Evolutionary conservation across 768 basidiomycete species (phyloP), one percentile per base, ranked within the genome.

Genomic region (Serendipita indica): DNA sequence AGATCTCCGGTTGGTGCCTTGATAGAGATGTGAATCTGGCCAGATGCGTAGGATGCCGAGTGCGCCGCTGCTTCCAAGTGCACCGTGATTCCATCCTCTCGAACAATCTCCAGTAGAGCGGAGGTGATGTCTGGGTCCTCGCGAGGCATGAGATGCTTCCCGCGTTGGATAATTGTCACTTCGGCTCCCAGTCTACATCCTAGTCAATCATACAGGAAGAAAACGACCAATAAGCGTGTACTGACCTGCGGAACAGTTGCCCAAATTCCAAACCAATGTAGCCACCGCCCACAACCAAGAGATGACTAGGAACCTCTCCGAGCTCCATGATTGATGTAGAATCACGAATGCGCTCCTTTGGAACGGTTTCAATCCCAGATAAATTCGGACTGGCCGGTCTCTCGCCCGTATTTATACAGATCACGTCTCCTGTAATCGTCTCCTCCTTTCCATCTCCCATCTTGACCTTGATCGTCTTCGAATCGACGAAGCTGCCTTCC

Each of bases 181-280:
- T 34, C 20, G n/a, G 62, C 34, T 3, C 62, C 62, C 3, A 63
- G 60, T 12, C 62, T 58, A 27, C 25, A 45, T 20, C 56, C 37
- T 14, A 61, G 60, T 32, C 61, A 52, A 3, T 20, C 61, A 33
- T 62, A 61, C 32, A 16, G 54, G 39, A 30, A 63, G 27, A 22
- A 60, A 41, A 12, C 61, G 54, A 13, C 39, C 61, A 20, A 33
- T 60, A 18, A 62, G n/a, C 10, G 10, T 10, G 35, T n/a, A 10
- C 35, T 37, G 35, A 54, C 20, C 62, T 39, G 30, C 57, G 62
- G 28, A 63, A 62, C 12, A 63, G 62, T 45, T 63, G 62, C 6
- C 46, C 62, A 30, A 63, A 63, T 41, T 63, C 62, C 35, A 63
- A 25, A n/a, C 62, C 62, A 20, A 63, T 46, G 30, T 63, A 63